A percentile compares a stretch with the other conserved stretches of the same genome.
These are phyloP conservation scores for Podospora australis DNA, from an alignment of 495 filamentous ascomycete genomes.

Conservation along the genomic window DNA sequence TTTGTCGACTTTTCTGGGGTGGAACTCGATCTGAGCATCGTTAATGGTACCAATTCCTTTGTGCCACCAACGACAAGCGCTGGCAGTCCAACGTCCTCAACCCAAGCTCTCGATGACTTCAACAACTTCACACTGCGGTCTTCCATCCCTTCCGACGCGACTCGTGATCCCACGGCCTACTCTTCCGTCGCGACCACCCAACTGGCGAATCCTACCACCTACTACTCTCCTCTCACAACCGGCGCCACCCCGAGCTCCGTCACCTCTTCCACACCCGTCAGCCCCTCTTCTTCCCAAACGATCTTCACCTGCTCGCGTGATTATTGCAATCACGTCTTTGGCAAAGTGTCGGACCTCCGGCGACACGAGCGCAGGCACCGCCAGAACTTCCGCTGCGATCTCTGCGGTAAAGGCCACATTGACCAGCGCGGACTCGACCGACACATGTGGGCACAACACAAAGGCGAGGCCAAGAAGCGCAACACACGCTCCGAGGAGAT, in stretches of 20 bases:
- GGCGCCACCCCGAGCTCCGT: neutral
- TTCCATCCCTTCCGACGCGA: no score
- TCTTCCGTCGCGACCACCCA: no score
- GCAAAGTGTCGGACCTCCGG: neutral
- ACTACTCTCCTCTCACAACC: neutral
- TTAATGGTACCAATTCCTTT: no score
- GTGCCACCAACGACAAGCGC: no score
- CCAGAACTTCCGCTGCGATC: slow-evolving; percentile 12
- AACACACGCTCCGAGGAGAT: slow-evolving; percentile 11
- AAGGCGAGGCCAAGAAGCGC: slow-evolving; percentile 7
- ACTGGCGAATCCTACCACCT: neutral
- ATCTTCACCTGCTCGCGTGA: neutral
- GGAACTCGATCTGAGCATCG: no score
- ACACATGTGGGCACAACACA: slow-evolving; percentile 20
- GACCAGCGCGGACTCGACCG: slow-evolving; percentile 20
- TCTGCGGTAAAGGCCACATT: slow-evolving; percentile 15
- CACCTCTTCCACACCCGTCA: neutral
- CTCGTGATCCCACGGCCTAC: no score
- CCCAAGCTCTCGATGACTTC: no score
- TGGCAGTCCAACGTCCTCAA: no score
- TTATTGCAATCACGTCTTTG: neutral
- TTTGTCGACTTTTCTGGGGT: no score
- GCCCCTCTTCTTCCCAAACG: no score
- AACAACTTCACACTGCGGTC: no score
- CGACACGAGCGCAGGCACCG: slow-evolving; percentile 17